These are phyloP conservation scores for Exophiala sideris DNA, from an alignment of 2,329 filamentous ascomycete genomes.

Conservation along the genomic window DNA sequence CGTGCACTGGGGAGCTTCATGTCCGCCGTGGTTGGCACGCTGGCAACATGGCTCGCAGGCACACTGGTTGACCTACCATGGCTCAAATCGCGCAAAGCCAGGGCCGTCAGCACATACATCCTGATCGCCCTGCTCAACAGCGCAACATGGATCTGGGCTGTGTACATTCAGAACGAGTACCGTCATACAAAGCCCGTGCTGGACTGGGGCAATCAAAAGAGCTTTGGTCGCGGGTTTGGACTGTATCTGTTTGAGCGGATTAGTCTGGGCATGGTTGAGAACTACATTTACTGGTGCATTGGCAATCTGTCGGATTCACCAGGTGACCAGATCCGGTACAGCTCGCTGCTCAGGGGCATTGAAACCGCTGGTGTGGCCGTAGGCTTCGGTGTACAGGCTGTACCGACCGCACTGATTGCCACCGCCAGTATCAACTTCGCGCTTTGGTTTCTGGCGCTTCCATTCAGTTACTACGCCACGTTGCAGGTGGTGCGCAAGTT, in stretches of 20 bases:
- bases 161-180: slow-evolving; percentile 48
- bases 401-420: slow-evolving; percentile 42
- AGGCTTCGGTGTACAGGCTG: slow-evolving; percentile 45
- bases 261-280: slow-evolving; percentile 41
- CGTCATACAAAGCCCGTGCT: slow-evolving; percentile 40
- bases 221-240: slow-evolving; percentile 44
- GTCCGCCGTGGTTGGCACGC: slow-evolving; percentile 39
- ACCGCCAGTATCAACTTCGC: slow-evolving; percentile 45
- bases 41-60: slow-evolving; percentile 39
- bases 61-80: slow-evolving; percentile 40
- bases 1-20: slow-evolving; percentile 40
- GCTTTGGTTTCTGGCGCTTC: slow-evolving; percentile 43
- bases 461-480: slow-evolving; percentile 46
- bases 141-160: slow-evolving; percentile 48
- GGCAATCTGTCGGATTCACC: slow-evolving; percentile 45
- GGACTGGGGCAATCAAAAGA: slow-evolving; percentile 42
- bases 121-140: slow-evolving; percentile 44
- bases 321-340: slow-evolving; percentile 45
- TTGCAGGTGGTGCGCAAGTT: slow-evolving; percentile 42
- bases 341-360: slow-evolving; percentile 42
- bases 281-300: slow-evolving; percentile 50
- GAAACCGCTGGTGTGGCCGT: slow-evolving; percentile 43
- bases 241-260: slow-evolving; percentile 43
- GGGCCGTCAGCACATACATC: slow-evolving; percentile 40
- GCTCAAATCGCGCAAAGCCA: slow-evolving; percentile 38